Base-by-base conservation (phyloP, 2,329 filamentous ascomycete genomes). In the Neonectria magnoliae region DNA sequence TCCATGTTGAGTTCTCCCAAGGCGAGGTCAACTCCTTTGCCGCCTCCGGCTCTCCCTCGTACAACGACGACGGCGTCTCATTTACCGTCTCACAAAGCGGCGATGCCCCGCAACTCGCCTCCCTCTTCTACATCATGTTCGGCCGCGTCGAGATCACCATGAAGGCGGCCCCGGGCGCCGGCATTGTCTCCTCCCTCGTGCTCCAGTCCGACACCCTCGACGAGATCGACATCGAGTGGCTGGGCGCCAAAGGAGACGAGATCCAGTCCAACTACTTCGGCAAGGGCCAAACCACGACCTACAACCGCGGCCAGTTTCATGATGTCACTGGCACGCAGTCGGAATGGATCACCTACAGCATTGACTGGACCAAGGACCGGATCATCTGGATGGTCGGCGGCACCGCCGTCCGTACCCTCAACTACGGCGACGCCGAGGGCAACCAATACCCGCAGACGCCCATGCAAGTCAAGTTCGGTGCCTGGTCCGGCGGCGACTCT, bases 51-150 rank as follows among this genome's bases (percentile, higher is more conserved):
- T 85, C 83, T 18, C 89, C 93, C 3, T 89, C 88, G 1, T 98
- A 97, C 81, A 87, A 85, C 76, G 83, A 84, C 27, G 87, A 94
- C 76, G 96, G 96, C 64, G 94, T 87, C 27, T 88, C 87, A 16
- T 97, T 99, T 78, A 94, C 93, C 27, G 90, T 99, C 57, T 81
- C 88, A 57, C 83, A 90, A 75, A 85, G 90, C 55, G 94, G 95
- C 62, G 93, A 99, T 76, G 88, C 93, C 3, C 96, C 96, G 0
- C 91, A 95, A 78, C 88, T 99, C 66, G 87, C 87, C 69, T 97
- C 94, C 66, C 88, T 96, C 74, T 98, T 97, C 88, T 98, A 98
- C 85, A 97, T 99, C 82, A 98, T 99, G 96, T 99, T 98, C 78
- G 96, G 96, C 71, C 92, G 91, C 68, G 92, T 98, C 76, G 92